Conservation (phyloP, 2,329 filamentous ascomycete genomes). For the Sclerotinia borealis region DNA sequence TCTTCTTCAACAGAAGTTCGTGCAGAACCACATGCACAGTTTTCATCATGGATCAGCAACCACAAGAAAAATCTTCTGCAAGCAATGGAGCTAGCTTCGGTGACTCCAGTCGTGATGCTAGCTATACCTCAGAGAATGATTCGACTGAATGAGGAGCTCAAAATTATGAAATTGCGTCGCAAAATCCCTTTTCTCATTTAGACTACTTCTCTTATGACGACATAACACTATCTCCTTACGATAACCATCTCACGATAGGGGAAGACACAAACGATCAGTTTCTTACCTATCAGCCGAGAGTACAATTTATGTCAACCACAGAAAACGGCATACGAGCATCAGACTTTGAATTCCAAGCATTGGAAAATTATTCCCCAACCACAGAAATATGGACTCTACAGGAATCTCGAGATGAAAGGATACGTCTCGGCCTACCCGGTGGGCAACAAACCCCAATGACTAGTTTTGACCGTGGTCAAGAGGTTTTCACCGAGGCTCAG, state of each 20-base stretch:
- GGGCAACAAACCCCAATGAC: background rate
- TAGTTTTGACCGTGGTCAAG: background rate
- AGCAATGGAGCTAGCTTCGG: background rate
- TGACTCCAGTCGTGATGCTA: background rate
- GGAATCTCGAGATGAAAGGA: constrained; percentile 1
- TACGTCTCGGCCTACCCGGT: background rate
- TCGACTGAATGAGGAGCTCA: background rate
- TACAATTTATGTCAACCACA: background rate
- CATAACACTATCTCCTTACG: background rate
- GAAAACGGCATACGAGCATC: background rate
- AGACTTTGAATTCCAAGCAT: background rate
- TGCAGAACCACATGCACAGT: background rate
- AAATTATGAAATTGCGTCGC: background rate
- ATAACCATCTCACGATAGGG: background rate
- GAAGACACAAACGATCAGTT: background rate
- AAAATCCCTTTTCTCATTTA: background rate
- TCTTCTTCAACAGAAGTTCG: background rate
- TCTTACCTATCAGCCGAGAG: background rate
- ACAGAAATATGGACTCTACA: background rate
- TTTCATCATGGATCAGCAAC: background rate
- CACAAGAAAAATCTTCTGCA: background rate
- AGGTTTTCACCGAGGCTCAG: background rate
- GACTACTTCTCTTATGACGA: background rate
- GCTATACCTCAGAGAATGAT: background rate
- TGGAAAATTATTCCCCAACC: background rate